Evolutionary conservation across 352 stramenopile species (phyloP).

Genomic region (Albugo candida): DNA sequence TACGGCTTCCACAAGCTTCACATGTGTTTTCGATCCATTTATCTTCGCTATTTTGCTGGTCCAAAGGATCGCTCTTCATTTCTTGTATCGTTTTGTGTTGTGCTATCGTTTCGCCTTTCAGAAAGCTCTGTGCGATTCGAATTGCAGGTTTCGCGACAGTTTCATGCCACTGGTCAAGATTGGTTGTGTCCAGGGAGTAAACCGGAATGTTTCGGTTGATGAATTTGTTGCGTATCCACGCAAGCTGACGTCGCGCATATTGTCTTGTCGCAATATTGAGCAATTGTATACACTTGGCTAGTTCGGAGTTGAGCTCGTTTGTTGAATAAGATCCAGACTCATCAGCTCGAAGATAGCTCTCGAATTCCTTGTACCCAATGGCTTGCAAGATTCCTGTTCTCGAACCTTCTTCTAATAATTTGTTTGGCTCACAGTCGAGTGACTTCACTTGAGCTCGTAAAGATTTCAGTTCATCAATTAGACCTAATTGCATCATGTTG

Average conservation of each 20-base stretch:
- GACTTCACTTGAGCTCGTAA: conserved; percentile 19
- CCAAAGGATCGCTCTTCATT: not conserved
- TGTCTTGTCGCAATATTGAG: conserved; percentile 66
- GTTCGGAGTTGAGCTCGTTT: conserved; percentile 1
- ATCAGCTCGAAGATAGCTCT: conserved; percentile 51
- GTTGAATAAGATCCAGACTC: conserved; percentile 10
- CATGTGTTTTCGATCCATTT: conserved; percentile 50
- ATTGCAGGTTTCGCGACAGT: conserved; percentile 34
- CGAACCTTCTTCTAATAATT: not conserved
- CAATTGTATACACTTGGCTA: conserved; percentile 54
- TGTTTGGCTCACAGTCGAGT: no score
- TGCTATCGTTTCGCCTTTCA: conserved; percentile 14
- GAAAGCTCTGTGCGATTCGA: conserved; percentile 38
- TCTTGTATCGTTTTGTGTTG: conserved; percentile 23
- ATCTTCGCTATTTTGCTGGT: conserved; percentile 8
- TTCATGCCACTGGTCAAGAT: conserved; percentile 34
- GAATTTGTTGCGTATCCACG: conserved; percentile 79
- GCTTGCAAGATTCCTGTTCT: conserved; percentile 58
- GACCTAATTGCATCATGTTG: conserved; percentile 46
- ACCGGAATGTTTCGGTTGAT: conserved; percentile 69
- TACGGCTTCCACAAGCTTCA: conserved; percentile 30
- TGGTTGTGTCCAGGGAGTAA: conserved; percentile 67
- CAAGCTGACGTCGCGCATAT: conserved; percentile 71
- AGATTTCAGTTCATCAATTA: conserved; percentile 58
- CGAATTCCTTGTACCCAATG: conserved; percentile 84